Evolutionary conservation across 23 red algal species (phyloP), one percentile per base, ranked within the genome.

Genomic region (Pyropia yezoensis): DNA sequence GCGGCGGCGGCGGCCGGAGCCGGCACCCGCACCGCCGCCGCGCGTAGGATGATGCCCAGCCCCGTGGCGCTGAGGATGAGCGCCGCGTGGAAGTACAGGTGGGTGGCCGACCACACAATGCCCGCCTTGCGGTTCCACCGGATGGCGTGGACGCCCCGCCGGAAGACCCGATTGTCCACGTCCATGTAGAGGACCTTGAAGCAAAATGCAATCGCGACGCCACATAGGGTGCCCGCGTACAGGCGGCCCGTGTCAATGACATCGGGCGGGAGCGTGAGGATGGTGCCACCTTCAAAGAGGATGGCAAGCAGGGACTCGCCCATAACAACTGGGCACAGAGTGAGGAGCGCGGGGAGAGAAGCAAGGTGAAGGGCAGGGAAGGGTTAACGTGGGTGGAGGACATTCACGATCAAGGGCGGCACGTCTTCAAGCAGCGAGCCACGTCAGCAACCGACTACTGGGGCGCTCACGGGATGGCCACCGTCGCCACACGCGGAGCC

Each of bases 31-130:
- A 64, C 65, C 30, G 56, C 73, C 20, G 75, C 57, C 50, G 73
- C 79, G 51, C 68, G 79, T 14, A 84, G 32, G 22, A 65, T 61
- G 45, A 75, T 74, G 33, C 68, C 67, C 27, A 84, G 68, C 18
- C 79, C 79, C 8, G 82, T 76, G 33, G 70, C 70, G 56, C 74
- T 76, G 16, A 75, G 63, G 55, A 76, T 76, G n/a, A 87, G 71
- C 14, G 82, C 71, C n/a, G 69, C 61, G 55, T 87, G 82, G 47
- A 76, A 87, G 32, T 70, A 50, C 19, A 66, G 67, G 23, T 87
- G 82, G 34, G 76, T 14, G 18, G 58, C 64, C 18, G 70, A 50
- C 82, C 82, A 87, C 15, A 77, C 1, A 51, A 87, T 67, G 33
- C 70, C 82, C 26, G 55, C 45, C 16, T 59, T 11, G 18, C 34